A percentile compares a stretch with the other conserved stretches of the same genome.
Conservation (phyloP, 2,329 filamentous ascomycete species). For the Ophioceras dolichostomum region DNA sequence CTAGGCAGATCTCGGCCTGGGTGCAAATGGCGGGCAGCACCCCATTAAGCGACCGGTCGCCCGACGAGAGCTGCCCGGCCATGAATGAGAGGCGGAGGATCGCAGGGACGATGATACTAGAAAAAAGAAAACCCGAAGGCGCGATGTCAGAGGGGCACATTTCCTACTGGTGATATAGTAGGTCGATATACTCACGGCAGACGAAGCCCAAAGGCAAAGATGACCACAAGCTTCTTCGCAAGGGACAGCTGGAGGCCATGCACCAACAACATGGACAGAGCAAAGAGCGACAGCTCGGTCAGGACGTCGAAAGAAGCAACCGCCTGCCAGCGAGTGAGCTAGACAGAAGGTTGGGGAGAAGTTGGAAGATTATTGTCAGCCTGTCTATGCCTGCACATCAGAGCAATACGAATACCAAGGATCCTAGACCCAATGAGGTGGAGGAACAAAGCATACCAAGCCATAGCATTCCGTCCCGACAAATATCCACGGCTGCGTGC, state of each 20-base stretch:
- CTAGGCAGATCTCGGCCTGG: conserved; percentile 26
- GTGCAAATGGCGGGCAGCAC: conserved; percentile 20
- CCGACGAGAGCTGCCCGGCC: conserved; percentile 14
- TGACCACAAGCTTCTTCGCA: conserved; percentile 23
- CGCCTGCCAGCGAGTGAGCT: conserved; percentile 25
- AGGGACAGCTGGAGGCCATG: conserved; percentile 22
- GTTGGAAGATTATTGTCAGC: conserved; percentile 7
- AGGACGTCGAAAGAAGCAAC: conserved; percentile 24
- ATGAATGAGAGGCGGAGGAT: conserved; percentile 24
- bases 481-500: conserved; percentile 21
- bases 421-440: no score
- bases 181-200: conserved; percentile 18
- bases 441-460: no score
- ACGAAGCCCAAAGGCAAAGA: conserved; percentile 26
- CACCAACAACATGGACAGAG: conserved; percentile 22
- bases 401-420: no score
- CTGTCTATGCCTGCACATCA: conserved; percentile 4
- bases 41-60: conserved; percentile 22
- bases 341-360: conserved; percentile 9
- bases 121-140: no score
- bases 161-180: no score
- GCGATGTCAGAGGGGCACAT: neutral
- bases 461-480: conserved; percentile 15
- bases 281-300: conserved; percentile 23
- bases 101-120: conserved; percentile 26